These are phyloP conservation scores for Apostasia shenzhenica DNA, from an alignment of 106 monocot species.

Conservation along the genomic window DNA sequence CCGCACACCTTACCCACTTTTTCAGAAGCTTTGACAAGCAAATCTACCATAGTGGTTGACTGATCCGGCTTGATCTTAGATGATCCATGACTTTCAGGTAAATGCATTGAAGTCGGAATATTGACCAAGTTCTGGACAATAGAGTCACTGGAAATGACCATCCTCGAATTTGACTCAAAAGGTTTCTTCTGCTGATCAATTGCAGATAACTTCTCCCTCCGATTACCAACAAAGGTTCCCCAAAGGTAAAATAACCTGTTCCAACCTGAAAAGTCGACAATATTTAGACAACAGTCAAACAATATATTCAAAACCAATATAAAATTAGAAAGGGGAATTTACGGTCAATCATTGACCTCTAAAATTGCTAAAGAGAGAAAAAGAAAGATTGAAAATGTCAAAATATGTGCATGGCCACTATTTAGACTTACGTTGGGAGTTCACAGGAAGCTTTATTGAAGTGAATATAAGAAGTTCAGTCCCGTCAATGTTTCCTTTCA, in stretches of 20 bases:
- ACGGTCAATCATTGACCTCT: background rate
- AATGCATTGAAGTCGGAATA: conserved; percentile 1
- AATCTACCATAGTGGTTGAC: conserved; percentile 1
- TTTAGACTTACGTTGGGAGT: conserved; percentile 57
- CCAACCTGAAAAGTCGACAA: conserved; percentile 28
- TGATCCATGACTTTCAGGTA: conserved; percentile 6
- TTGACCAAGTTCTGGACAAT: background rate
- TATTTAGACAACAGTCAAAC: background rate
- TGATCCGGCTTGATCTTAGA: background rate
- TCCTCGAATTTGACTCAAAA: background rate
- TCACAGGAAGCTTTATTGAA: conserved; percentile 48
- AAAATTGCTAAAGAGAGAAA: background rate
- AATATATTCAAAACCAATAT: background rate
- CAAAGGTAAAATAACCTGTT: conserved; percentile 72
- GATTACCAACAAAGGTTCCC: conserved; percentile 57
- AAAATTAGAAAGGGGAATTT: background rate
- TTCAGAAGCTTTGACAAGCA: background rate
- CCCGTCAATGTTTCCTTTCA: conserved; percentile 45
- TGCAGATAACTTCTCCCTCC: background rate
- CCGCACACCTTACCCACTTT: conserved; percentile 6
- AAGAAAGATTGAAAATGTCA: background rate
- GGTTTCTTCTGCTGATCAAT: background rate
- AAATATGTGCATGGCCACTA: background rate
- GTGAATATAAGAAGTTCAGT: conserved; percentile 67
- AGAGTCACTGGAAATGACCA: background rate